Base-by-base conservation (phyloP, 306 rosid species). In the Datisca glomerata region DNA sequence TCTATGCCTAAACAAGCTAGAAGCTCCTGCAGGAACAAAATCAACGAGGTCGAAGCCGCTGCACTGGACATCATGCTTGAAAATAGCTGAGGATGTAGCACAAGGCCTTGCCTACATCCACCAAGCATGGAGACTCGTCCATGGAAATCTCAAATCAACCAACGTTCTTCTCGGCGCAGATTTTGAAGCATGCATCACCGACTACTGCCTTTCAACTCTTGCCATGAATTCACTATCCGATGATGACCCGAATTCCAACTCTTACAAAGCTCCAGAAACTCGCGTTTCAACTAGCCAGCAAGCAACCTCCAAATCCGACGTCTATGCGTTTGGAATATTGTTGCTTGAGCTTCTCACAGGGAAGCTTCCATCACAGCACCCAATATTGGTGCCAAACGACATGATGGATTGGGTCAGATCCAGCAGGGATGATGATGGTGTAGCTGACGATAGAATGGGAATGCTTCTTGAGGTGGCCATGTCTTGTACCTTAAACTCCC, bases 51-150 rank as follows among this genome's bases (percentile, higher is more conserved):
- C 96, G 44, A 81, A 69, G 69, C 96, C 96, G 32, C 70, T 86
- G 24, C 96, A 86, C 33, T 86, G 96, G 96, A 86, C 94, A 33
- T 86, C 96, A 12, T 86, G 96, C 68, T 66, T 86, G 59, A 86
- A 81, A 60, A 81, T 86, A 62, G 96, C 96, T 13, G 96, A 86
- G 60, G 96, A 86, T 21, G 71, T 81, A 48, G 94, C 96, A 7
- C 96, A 86, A 68, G 94, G 94, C 33, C 66, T 86, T 25, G 73
- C 94, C 58, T 86, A 78, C 79, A 86, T 86, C 52, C 96, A 86
- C 65, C 96, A 86, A 57, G 96, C 96, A 43, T 86, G 94, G 96
- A 71, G 86, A 70, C 68, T 81, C 5, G 86, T 86, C 57, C 96
- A 86, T 21, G 96, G 96, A 47, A 81, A 81, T 63, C 96, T 86